phyloP scores from a whole-genome alignment of 208 protist genomes.

The Crithidia sp. region DNA sequence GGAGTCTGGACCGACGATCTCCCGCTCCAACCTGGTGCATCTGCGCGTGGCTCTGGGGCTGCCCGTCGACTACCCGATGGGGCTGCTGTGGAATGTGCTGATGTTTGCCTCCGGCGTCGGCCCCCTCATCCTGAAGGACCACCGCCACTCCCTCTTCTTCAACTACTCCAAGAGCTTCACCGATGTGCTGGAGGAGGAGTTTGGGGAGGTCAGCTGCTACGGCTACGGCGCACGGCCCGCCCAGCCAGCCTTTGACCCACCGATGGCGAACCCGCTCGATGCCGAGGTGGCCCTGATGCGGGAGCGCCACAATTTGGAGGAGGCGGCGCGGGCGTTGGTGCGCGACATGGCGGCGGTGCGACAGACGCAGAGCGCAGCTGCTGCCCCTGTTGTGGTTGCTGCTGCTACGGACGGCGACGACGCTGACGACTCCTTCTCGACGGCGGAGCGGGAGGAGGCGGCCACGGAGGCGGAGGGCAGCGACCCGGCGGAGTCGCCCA shows the following conservation, averaged over 20 bases:
- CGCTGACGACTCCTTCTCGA: conserved; percentile 12
- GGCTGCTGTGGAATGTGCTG: conserved; percentile 80
- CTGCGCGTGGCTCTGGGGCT: conserved; percentile 57
- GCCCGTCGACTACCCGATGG: conserved; percentile 48
- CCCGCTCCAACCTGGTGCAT: conserved; percentile 37
- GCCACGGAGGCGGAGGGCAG: not conserved
- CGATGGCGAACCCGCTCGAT: conserved; percentile 23
- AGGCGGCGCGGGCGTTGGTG: conserved; percentile 1
- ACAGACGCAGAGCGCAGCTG: not conserved
- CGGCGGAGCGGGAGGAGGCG: not conserved
- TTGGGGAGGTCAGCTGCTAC: conserved; percentile 43
- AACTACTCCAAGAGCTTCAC: conserved; percentile 49
- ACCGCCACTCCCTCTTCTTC: conserved; percentile 41
- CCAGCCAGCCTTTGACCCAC: not conserved
- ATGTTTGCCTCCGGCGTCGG: conserved; percentile 59
- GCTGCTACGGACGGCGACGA: not conserved
- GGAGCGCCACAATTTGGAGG: conserved; percentile 3
- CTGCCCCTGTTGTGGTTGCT: too few relatives aligned
- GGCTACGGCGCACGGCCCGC: conserved; percentile 28
- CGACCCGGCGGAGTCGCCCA: not conserved
- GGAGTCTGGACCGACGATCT: conserved; percentile 61
- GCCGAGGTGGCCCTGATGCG: conserved; percentile 7
- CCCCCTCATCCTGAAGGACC: conserved; percentile 40
- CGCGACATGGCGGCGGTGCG: not conserved
- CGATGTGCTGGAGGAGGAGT: conserved; percentile 44